A percentile compares a stretch with the other conserved stretches of the same genome.
phyloP scores from a whole-genome alignment of 2,329 filamentous ascomycete genomes.

The Trichoderma polysporum region DNA sequence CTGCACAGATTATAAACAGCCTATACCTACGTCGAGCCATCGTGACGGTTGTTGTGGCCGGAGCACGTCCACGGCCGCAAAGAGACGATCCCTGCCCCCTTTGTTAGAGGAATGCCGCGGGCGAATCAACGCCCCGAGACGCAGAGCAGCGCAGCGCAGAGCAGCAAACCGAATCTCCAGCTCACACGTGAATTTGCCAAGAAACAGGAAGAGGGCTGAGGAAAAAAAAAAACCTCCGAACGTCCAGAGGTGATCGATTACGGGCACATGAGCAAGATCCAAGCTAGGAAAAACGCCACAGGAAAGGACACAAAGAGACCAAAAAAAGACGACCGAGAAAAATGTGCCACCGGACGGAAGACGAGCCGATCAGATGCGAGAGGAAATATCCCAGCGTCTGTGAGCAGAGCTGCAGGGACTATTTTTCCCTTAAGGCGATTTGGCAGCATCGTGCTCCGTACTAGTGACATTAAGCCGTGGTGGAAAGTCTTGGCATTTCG shows the following conservation, averaged over 20 bases:
- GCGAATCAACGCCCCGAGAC: background rate
- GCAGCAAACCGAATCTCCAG: background rate
- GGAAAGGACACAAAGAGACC: background rate
- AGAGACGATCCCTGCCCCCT: background rate
- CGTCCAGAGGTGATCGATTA: background rate
- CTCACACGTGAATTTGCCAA: background rate
- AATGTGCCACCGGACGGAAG: background rate
- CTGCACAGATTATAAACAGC: conserved; percentile 56
- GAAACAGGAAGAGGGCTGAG: background rate
- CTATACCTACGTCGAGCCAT: conserved; percentile 65
- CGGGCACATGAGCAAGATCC: conserved; percentile 4
- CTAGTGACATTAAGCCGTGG: conserved; percentile 10
- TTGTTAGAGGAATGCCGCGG: background rate
- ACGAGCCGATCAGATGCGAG: background rate
- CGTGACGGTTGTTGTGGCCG: conserved; percentile 24
- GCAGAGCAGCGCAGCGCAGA: background rate
- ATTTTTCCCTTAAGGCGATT: conserved; percentile 2
- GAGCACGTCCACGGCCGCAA: background rate
- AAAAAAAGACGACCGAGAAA: background rate
- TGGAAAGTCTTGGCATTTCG: conserved; percentile 14
- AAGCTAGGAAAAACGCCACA: background rate
- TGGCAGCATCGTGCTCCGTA: conserved; percentile 13
- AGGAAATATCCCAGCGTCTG: background rate
- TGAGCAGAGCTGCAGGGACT: conserved; percentile 13
- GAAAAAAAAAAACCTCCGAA: background rate